These are phyloP conservation scores for Aspergillus brasiliensis DNA, from an alignment of 2,329 filamentous ascomycete genomes.

Conservation along the genomic window DNA sequence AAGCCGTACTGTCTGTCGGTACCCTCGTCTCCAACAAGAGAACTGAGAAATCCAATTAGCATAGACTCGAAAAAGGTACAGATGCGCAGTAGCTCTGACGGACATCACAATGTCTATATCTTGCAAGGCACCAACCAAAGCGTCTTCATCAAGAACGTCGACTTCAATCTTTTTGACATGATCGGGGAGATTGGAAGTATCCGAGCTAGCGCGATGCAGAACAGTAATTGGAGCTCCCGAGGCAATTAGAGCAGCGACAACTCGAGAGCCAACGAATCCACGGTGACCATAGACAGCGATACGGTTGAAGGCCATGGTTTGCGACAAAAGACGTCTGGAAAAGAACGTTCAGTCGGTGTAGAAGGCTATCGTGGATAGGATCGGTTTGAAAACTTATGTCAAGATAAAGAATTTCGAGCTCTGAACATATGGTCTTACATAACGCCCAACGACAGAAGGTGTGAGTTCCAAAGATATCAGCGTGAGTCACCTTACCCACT, in stretches of 20 bases:
- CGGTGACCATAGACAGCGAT: constrained; percentile 24
- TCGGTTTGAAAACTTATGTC: no score
- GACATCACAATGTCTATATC: constrained; percentile 26
- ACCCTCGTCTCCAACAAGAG: constrained; percentile 21
- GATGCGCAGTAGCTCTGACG: neutral
- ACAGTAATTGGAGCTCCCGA: constrained; percentile 20
- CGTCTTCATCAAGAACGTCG: constrained; percentile 16
- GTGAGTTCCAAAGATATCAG: no score
- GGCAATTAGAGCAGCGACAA: constrained; percentile 15
- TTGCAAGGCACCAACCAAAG: constrained; percentile 10
- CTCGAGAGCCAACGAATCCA: constrained; percentile 19
- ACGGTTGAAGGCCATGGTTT: constrained; percentile 23
- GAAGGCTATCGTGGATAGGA: no score
- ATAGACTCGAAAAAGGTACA: neutral
- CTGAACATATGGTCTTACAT: no score
- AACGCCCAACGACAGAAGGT: no score
- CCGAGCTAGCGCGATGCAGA: constrained; percentile 19
- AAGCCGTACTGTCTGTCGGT: constrained; percentile 14
- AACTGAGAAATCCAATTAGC: constrained; percentile 13
- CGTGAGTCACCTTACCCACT: no score
- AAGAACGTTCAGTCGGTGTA: no score
- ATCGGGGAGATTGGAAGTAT: constrained; percentile 11
- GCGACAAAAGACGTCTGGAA: no score
- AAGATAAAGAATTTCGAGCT: no score
- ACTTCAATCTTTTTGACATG: constrained; percentile 14